phyloP scores from a whole-genome alignment of 2,329 filamentous ascomycete species.

The Elsinoe perseae region DNA sequence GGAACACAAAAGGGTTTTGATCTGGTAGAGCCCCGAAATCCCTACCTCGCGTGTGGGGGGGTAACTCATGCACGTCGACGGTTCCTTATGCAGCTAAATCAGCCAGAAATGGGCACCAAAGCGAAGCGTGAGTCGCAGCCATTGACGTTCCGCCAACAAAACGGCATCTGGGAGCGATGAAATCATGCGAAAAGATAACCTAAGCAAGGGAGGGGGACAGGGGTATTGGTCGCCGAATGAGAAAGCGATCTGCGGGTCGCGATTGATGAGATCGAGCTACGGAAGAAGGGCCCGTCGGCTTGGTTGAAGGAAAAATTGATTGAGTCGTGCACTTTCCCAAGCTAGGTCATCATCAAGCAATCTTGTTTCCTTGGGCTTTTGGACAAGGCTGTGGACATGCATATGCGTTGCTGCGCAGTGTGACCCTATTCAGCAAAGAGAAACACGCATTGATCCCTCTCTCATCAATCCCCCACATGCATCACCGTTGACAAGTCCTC shows the following conservation, averaged over 20 bases:
- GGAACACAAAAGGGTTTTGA: neutral
- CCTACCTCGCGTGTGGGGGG: neutral
- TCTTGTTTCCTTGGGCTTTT: no score
- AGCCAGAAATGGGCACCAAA: neutral
- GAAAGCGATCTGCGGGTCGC: neutral
- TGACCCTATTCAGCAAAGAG: neutral
- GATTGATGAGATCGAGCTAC: conserved; percentile 1
- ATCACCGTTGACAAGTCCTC: conserved; percentile 6
- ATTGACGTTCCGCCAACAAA: neutral
- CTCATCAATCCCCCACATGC: neutral
- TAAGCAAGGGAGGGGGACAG: neutral
- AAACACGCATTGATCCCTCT: neutral
- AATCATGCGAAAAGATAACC: neutral
- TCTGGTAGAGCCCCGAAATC: no score
- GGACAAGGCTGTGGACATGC: neutral
- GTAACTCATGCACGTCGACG: neutral
- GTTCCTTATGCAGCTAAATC: neutral
- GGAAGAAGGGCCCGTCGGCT: neutral
- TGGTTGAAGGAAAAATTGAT: neutral
- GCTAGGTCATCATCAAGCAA: no score
- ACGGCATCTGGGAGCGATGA: conserved; percentile 1
- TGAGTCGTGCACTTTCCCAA: neutral
- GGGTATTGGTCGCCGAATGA: neutral
- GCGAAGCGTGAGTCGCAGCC: neutral
- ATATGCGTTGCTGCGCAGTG: no score